Evolutionary conservation across 2,329 filamentous ascomycete genomes (phyloP).

Genomic region (Phoma sp.): DNA sequence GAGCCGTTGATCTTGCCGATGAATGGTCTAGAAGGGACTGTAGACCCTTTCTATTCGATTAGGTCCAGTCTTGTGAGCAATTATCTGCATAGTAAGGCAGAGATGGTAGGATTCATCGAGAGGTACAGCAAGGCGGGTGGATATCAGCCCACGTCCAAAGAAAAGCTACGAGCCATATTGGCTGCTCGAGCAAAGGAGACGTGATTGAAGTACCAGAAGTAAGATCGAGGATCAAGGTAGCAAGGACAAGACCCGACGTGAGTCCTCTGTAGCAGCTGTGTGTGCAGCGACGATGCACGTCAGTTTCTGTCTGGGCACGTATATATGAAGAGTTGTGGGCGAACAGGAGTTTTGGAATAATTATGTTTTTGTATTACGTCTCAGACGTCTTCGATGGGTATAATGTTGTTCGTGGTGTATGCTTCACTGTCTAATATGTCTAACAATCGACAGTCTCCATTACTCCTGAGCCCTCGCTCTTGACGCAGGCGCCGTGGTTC

Average conservation of each 20-base stretch:
- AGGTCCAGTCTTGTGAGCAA: not conserved
- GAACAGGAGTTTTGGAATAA: not conserved
- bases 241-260: not conserved
- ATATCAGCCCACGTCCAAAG: not conserved
- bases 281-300: not conserved
- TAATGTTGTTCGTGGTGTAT: not conserved
- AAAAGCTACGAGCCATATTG: slow-evolving; percentile 9
- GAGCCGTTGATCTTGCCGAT: too few relatives aligned
- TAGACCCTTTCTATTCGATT: not conserved
- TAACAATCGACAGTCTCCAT: slow-evolving; percentile 34
- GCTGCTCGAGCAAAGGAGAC: not conserved
- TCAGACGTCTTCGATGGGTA: slow-evolving; percentile 13
- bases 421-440: not conserved
- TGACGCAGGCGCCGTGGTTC: slow-evolving; percentile 48
- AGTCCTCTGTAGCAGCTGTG: not conserved
- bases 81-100: not conserved
- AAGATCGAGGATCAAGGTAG: too few relatives aligned
- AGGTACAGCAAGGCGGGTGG: slow-evolving; percentile 15
- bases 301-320: too few relatives aligned
- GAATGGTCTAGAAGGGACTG: not conserved
- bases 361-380: not conserved
- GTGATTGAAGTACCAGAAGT: too few relatives aligned
- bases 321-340: not conserved
- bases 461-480: slow-evolving; percentile 22
- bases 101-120: slow-evolving; percentile 13